Conservation (phyloP, 345 rosid genomes). For the Jatropha curcas region DNA sequence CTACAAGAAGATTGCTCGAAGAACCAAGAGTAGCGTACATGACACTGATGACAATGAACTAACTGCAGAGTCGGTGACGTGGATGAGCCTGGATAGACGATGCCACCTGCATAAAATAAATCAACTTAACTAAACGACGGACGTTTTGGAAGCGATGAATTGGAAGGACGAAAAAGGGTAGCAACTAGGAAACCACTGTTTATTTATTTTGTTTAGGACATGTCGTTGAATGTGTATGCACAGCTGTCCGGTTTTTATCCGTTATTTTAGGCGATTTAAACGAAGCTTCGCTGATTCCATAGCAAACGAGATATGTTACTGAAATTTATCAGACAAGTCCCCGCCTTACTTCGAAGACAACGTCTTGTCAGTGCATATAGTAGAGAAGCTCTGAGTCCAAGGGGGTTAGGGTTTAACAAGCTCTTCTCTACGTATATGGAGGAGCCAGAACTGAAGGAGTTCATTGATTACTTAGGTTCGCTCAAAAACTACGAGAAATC, state of each 20-base stretch:
- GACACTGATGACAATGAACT: not conserved
- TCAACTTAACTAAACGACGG: not conserved
- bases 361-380: not conserved
- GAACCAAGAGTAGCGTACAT: not conserved
- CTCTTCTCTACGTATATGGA: constrained; percentile 31
- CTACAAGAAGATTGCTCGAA: not conserved
- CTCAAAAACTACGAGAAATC: constrained; percentile 84
- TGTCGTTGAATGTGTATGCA: too few species aligned
- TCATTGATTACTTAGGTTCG: constrained; percentile 64
- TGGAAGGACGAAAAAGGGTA: too few species aligned
- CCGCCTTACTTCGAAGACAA: not conserved
- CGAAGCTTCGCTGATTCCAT: too few species aligned
- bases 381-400: not conserved
- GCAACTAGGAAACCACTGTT: too few species aligned
- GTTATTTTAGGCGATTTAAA: not conserved
- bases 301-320: constrained; percentile 18
- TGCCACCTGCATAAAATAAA: not conserved
- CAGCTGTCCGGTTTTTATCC: too few species aligned
- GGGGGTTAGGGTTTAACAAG: constrained; percentile 1
- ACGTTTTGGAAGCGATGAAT: too few species aligned
- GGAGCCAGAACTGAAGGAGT: constrained; percentile 57
- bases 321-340: constrained; percentile 15
- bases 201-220: too few species aligned
- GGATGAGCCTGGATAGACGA: not conserved
- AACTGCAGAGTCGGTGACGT: constrained; percentile 6